Evolutionary conservation across 306 rosid species (phyloP).

Genomic region (Quercus variabilis): DNA sequence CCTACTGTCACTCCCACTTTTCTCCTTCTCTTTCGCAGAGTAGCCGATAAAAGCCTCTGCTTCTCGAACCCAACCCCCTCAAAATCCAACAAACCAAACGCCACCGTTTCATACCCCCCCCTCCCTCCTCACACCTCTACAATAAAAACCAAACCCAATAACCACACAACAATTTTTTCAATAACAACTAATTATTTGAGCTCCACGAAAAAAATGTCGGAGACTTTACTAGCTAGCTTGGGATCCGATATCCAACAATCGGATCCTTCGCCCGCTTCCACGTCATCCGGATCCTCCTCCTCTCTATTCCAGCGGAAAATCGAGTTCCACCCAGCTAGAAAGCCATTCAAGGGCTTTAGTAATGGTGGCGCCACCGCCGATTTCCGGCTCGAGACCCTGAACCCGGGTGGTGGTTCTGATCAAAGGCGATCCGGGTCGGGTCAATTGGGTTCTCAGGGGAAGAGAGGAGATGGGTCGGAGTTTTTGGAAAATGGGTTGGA

Average conservation of each 20-base stretch:
- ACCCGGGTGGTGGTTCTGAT: constrained; percentile 47
- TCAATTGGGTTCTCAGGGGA: constrained; percentile 19
- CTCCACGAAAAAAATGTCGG: constrained; percentile 26
- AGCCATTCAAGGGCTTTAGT: constrained; percentile 51
- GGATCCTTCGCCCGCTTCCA: constrained; percentile 16
- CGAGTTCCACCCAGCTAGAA: constrained; percentile 49
- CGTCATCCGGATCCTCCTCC: constrained; percentile 11
- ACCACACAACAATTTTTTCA: too few relatives aligned
- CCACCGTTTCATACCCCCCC: background rate
- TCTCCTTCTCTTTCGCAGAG: constrained; percentile 33
- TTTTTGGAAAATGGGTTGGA: constrained; percentile 65
- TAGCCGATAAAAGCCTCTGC: constrained; percentile 39
- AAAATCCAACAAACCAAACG: background rate
- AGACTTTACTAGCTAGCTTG: constrained; percentile 9
- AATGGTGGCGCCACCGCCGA: constrained; percentile 50
- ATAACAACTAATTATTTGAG: background rate
- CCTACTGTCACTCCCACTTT: background rate
- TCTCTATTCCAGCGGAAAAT: constrained; percentile 38
- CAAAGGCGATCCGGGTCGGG: constrained; percentile 13
- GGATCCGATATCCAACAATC: constrained; percentile 8
- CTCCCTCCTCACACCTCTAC: too few relatives aligned
- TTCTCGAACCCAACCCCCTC: background rate
- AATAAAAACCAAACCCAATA: too few relatives aligned
- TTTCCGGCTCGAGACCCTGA: constrained; percentile 73
- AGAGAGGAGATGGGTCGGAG: constrained; percentile 60